A percentile compares a stretch with the other conserved stretches of the same genome.
Evolutionary conservation across 1,284 basidiomycete species (phyloP).

Genomic region (Tylopilus sp.): DNA sequence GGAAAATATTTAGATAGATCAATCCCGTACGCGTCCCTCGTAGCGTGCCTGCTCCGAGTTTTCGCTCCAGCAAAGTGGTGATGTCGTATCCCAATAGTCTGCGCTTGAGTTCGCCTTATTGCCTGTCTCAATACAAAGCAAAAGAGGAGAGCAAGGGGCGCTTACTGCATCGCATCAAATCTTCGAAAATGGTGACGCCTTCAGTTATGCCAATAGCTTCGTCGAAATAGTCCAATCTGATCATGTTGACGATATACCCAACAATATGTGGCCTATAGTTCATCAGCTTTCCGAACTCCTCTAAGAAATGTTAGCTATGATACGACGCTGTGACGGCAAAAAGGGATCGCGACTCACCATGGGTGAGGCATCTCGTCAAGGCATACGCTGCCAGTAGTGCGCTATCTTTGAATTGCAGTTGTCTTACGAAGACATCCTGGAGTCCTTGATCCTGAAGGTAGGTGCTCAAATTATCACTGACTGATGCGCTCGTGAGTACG

Average conservation of each 20-base stretch:
- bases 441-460: slow-evolving; percentile 13
- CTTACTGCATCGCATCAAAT: slow-evolving; percentile 19
- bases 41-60: slow-evolving; percentile 17
- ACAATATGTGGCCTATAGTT: slow-evolving; percentile 6
- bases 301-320: background rate
- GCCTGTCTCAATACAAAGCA: background rate
- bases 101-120: slow-evolving; percentile 9
- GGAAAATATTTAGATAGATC: slow-evolving; percentile 23
- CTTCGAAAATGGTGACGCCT: slow-evolving; percentile 22
- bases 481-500: background rate
- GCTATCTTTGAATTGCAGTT: slow-evolving; percentile 16
- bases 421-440: slow-evolving; percentile 8
- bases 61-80: slow-evolving; percentile 14
- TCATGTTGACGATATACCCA: slow-evolving; percentile 24
- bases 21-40: slow-evolving; percentile 22
- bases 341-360: slow-evolving; percentile 2
- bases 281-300: background rate
- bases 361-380: slow-evolving; percentile 13
- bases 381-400: slow-evolving; percentile 21
- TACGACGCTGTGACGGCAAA: background rate
- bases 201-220: slow-evolving; percentile 20
- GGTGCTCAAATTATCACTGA: slow-evolving; percentile 8
- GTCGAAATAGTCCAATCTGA: slow-evolving; percentile 25
- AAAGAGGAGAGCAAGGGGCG: background rate
- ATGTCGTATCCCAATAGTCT: slow-evolving; percentile 23